Evolutionary conservation across 768 basidiomycete species (phyloP), one percentile per base, ranked within the genome.

Genomic region (Rhodotorula toruloides): DNA sequence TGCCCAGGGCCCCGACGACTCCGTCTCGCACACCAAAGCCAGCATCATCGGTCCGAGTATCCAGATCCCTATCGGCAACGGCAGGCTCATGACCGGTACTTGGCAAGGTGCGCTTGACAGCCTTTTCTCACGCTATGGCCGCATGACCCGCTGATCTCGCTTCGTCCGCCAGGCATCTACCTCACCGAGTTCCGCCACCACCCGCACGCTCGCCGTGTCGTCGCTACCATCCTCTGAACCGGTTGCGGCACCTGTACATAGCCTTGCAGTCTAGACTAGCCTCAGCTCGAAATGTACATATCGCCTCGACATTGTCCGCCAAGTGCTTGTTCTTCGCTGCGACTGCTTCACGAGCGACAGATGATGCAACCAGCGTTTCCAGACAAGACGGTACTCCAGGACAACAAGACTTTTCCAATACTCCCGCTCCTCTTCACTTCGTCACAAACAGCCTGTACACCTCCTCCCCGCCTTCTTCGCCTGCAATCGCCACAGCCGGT

Each of bases 1-100:
- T n/a, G 27, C 42, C 42, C 6, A 37, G 52, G 68, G 71, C 21
- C 73, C 73, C 6, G 65, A 73, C 39, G 72, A 72, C 40, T 90
- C 88, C 11, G 91, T 88, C 43, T 92, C 90, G 5, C 93, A 96
- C 76, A 90, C 90, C 31, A 96, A 97, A 76, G 84, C 90, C 5
- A 85, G 90, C 8, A 81, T 97, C 39, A 81, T 96, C 52, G 92
- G 93, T 27, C 82, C 87, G 27, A 86, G 89, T 1, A 81, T 96
- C 63, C 85, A 86, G 75, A 77, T 97, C 46, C 92, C 92, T 6
- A 90, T 97, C 71, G 87, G 88, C 4, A 82, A 87, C 63, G 89
- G 78, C 2, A 79, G 81, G 53, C 79, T 94, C 70, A 89, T 87
- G 68, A 79, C 96, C 55, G 92, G 92, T 17, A 92, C 89, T 31